phyloP scores from a whole-genome alignment of 2,329 filamentous ascomycete species.

The Fusarium paranaense region DNA sequence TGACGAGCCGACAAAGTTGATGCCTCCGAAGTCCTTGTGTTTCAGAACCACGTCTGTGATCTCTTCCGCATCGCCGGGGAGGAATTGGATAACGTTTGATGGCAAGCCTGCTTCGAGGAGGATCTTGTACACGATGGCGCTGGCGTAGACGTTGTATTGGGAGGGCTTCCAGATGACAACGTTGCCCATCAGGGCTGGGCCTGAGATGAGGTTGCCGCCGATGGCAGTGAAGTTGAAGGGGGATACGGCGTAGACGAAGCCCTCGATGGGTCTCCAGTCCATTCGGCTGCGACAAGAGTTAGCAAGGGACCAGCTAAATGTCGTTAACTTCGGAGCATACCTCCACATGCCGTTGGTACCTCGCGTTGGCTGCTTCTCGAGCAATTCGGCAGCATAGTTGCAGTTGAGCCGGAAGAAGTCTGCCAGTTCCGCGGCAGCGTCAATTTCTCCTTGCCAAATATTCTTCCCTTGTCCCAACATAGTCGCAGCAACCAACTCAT shows the following conservation, averaged over 20 bases:
- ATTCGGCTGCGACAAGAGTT: background rate
- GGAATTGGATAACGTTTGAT: conserved; percentile 50
- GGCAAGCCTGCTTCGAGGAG: conserved; percentile 54
- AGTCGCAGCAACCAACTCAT: background rate
- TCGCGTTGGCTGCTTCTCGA: background rate
- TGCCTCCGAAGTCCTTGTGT: background rate
- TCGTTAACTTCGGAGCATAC: background rate
- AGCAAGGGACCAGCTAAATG: background rate
- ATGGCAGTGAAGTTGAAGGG: background rate
- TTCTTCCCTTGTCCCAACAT: conserved; percentile 6
- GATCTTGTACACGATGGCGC: conserved; percentile 51
- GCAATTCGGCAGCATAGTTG: background rate
- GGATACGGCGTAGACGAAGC: conserved; percentile 5
- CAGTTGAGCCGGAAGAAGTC: background rate
- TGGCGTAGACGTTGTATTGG: conserved; percentile 46
- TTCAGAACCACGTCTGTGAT: conserved; percentile 46
- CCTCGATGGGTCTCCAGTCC: background rate
- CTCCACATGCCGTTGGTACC: background rate
- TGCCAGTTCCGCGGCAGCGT: background rate
- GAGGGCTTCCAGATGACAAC: conserved; percentile 52
- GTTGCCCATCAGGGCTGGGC: conserved; percentile 1
- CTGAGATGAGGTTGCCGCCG: background rate
- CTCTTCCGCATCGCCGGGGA: conserved; percentile 50
- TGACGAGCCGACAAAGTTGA: background rate
- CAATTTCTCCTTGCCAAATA: background rate